Base-by-base conservation (phyloP, 2,329 filamentous ascomycete species). In the Aspergillus intermedius region DNA sequence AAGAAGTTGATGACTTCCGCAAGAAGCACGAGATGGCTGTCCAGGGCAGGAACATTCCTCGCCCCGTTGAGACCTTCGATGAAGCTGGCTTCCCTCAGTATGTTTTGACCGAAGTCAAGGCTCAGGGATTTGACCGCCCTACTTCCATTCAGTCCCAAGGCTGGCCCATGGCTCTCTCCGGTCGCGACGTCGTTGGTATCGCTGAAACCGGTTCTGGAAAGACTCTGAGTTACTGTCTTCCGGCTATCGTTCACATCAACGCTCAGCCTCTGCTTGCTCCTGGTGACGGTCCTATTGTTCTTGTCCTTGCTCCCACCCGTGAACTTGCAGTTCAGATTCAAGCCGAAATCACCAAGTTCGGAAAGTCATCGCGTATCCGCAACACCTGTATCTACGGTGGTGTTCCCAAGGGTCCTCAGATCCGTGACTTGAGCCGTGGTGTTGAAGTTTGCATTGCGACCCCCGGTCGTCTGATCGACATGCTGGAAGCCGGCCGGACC, bases 331-430 rank as follows among this genome's bases (percentile, higher is more conserved):
- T 97, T 50, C 93, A 98, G 76, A 98, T 98, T 69, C 91, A 98
- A 74, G 83, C 95, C 65, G 93, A 98, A 75, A 95, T 97, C 68
- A 94, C 87, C 75, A 98, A 97, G 72, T 98, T 97, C 62, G 93
- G 93, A 65, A 93, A 93, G 73, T 97, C 93, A 6, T 97, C 93
- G 40, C 88, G 91, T 64, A 97, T 98, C 64, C 87, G 93, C 71
- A 97, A 97, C 77, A 97, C 93, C 35, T 98, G 93, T 70, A 91
- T 98, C 52, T 98, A 98, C 73, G 93, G 93, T 72, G 93, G 93
- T 85, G 93, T 98, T 37, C 93, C 93, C 64, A 96, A 95, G 79
- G 93, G 93, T 49, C 88, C 88, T 56, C 93, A 98, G 72, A 97
- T 97, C 59, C 87, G 93, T 57, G 93, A 98, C 64, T 84, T 98